Evolutionary conservation across 176 grass and related monocot genomes (phyloP), one percentile per base, ranked within the genome.

Genomic region (Lolium multiflorum): DNA sequence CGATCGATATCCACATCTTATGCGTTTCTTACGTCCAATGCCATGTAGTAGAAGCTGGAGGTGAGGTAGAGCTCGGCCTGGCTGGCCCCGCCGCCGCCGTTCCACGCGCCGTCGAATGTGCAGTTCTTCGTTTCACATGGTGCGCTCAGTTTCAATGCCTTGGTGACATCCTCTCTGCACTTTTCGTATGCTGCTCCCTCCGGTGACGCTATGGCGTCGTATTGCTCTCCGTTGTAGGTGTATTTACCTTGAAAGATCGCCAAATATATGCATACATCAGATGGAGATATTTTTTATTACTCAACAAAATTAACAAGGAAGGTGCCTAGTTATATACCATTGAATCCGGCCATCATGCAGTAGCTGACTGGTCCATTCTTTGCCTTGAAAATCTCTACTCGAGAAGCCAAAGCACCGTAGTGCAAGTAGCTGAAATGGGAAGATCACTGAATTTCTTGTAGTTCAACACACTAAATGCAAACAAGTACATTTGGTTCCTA

Each of bases 191-290:
- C 48, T 11, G 89, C 43, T 13, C 84, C 89, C 38, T 31, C 37
- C 3, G 71, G 71, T 4, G 87, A 20, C 12, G 87, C 75, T 10
- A 76, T 79, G 59, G 87, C 81, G 13, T 83, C 69, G n/a, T 52
- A 80, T 11, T 26, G 18, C 6, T 72, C 24, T 11, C 81, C 81
- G 3, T 64, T 54, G 25, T 84, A 89, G 3, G 57, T 28, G 63
- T 74, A 89, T 9, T 62, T 69, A 13, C 81, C 87, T 88, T 59
- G 3, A 26, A 50, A 0, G 6, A 8, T 9, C 0, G 24, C 60
- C 61, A 73, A 22, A 48, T 24, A 73, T 24, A 35, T 25, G 31
- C 31, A 35, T 35, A 35, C 31, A 25, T 9, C 6, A 47, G 38
- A 71, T 71, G 38, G 18, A 44, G 17, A 0, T 71, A 20, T 44